Conservation (phyloP, 192 early-diverging fungal species). For the Backusella tuberculispora region DNA sequence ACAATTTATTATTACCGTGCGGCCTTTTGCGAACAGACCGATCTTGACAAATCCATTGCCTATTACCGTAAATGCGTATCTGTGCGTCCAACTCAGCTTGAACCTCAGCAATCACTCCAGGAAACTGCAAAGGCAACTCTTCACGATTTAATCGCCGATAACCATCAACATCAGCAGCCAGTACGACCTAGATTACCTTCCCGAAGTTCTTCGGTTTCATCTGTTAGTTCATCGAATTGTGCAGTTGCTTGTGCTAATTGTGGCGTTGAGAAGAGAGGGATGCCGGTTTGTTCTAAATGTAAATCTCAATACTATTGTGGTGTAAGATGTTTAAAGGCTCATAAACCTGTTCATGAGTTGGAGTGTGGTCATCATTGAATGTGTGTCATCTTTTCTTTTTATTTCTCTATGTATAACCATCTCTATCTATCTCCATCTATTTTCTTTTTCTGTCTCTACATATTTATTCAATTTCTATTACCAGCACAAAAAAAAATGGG, state of each 20-base stretch:
- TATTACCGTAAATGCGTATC: conserved; percentile 41
- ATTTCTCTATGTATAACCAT: not conserved
- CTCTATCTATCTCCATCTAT: not conserved
- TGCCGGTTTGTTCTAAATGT: conserved; percentile 41
- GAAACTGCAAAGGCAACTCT: conserved; percentile 6
- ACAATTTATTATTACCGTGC: conserved; percentile 40
- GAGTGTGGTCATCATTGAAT: conserved; percentile 8
- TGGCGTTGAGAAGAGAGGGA: conserved; percentile 32
- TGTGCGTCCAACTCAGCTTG: conserved; percentile 21
- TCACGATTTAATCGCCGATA: conserved; percentile 21
- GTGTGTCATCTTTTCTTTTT: not conserved
- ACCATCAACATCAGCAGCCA: not conserved
- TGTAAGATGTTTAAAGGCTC: conserved; percentile 27
- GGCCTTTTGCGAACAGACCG: conserved; percentile 17
- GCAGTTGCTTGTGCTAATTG: conserved; percentile 33
- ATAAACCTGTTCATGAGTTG: conserved; percentile 26
- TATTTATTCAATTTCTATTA: not conserved
- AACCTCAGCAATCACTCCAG: conserved; percentile 18
- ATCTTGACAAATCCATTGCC: conserved; percentile 23
- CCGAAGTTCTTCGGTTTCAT: conserved; percentile 17
- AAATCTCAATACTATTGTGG: conserved; percentile 35
- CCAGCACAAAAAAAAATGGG: not conserved
- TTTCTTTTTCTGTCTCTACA: not conserved
- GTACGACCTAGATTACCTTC: not conserved
- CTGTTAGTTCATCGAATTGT: conserved; percentile 4